Conservation (phyloP, 768 basidiomycete species). For the Mycena floridula region DNA sequence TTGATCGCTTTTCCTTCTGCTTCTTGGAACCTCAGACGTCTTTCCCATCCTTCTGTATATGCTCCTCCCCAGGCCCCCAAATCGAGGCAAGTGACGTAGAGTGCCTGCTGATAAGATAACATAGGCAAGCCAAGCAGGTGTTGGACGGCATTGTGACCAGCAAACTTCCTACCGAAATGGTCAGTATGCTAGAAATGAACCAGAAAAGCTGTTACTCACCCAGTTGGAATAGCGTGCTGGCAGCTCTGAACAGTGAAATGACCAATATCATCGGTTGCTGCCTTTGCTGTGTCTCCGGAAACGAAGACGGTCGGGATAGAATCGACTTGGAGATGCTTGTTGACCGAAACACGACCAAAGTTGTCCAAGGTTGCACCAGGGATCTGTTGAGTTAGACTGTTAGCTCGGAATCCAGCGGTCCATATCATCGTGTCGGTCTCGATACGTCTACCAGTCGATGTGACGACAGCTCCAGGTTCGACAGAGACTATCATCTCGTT, state of each 20-base stretch:
- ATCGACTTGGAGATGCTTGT: background rate
- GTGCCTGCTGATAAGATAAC: constrained; percentile 10
- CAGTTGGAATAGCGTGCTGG: background rate
- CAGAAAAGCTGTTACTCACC: constrained; percentile 13
- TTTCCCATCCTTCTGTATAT: constrained; percentile 16
- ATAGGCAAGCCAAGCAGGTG: constrained; percentile 13
- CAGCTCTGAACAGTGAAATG: constrained; percentile 4
- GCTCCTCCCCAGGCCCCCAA: constrained; percentile 15
- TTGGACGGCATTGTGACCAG: constrained; percentile 12
- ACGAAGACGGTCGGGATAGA: background rate
- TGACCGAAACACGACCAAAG: constrained; percentile 8
- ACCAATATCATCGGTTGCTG: constrained; percentile 13
- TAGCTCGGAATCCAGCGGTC: constrained; percentile 16
- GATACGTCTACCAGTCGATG: constrained; percentile 10
- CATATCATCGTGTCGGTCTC: constrained; percentile 15
- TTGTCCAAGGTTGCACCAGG: constrained; percentile 10
- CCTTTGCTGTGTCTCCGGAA: background rate
- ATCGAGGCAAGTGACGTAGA: constrained; percentile 15
- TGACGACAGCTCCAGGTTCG: constrained; percentile 13
- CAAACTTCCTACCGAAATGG: constrained; percentile 12
- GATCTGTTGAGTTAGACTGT: constrained; percentile 13
- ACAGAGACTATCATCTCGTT: constrained; percentile 11
- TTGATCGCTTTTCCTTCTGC: background rate
- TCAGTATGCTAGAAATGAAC: constrained; percentile 14
- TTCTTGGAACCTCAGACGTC: constrained; percentile 1